phyloP scores from a whole-genome alignment of 179 eudicot genomes.

The Beta corolliflora region DNA sequence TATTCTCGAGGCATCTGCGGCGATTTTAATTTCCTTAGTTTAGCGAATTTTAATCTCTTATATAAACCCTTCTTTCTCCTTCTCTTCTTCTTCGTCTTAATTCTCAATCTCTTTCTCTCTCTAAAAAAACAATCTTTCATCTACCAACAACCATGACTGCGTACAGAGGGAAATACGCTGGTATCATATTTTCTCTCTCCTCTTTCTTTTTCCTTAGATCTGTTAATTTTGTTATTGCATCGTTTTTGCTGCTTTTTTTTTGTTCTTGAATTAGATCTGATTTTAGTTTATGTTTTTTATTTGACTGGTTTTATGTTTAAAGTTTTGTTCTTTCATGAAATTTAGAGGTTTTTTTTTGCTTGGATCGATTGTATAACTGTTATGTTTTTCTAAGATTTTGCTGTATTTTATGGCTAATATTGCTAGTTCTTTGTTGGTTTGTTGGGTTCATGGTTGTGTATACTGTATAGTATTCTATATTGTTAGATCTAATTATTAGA shows the following conservation, averaged over 20 bases:
- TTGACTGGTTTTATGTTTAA: not conserved
- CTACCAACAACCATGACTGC: constrained; percentile 48
- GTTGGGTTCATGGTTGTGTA: too few relatives aligned
- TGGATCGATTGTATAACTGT: too few relatives aligned
- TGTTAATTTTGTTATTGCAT: not conserved
- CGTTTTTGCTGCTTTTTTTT: not conserved
- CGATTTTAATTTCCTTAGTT: not conserved
- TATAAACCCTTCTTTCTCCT: constrained; percentile 16
- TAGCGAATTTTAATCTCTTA: not conserved
- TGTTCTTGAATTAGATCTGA: not conserved
- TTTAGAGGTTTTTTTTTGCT: too few relatives aligned
- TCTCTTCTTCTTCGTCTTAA: not conserved
- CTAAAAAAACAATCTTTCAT: not conserved
- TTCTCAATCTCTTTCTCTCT: constrained; percentile 23
- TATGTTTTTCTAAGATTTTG: too few relatives aligned
- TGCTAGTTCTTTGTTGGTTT: not conserved
- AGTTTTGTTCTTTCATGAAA: too few relatives aligned
- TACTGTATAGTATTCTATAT: not conserved
- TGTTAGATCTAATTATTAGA: not conserved
- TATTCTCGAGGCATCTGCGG: constrained; percentile 28
- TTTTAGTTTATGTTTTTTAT: not conserved
- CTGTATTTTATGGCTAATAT: not conserved
- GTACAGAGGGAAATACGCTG: constrained; percentile 70
- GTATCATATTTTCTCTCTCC: constrained; percentile 30
- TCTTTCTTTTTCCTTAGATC: not conserved